These are phyloP conservation scores for Rachicladosporium sp. DNA, from an alignment of 2,329 filamentous ascomycete species.

Conservation along the genomic window DNA sequence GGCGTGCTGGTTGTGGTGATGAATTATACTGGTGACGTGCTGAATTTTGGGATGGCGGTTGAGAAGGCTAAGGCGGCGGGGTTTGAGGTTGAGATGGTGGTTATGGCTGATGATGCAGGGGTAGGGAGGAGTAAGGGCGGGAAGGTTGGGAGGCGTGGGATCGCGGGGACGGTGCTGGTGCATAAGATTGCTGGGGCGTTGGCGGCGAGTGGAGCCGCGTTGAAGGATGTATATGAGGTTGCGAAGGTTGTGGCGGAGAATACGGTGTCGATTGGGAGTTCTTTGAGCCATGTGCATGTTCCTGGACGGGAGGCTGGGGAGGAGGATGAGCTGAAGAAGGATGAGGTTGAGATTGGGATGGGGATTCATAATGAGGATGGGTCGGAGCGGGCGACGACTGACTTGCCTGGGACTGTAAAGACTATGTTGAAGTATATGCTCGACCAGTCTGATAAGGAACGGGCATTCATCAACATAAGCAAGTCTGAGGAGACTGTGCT, in stretches of 20 bases:
- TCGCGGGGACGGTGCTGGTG: constrained; percentile 85
- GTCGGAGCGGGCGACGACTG: constrained; percentile 29
- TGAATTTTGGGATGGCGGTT: constrained; percentile 88
- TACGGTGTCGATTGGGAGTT: constrained; percentile 73
- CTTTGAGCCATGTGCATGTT: constrained; percentile 96
- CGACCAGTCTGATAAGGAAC: constrained; percentile 50
- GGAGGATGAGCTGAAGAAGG: constrained; percentile 45
- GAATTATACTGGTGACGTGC: constrained; percentile 55
- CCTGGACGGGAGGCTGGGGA: constrained; percentile 55
- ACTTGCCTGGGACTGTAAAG: constrained; percentile 34
- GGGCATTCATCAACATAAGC: constrained; percentile 55
- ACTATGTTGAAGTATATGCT: constrained; percentile 56
- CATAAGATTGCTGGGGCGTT: constrained; percentile 79
- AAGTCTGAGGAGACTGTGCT: constrained; percentile 52
- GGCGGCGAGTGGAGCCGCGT: constrained; percentile 50
- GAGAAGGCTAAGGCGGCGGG: constrained; percentile 81
- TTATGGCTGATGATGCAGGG: constrained; percentile 84
- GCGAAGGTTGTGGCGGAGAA: constrained; percentile 63
- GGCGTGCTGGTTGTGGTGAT: constrained; percentile 86
- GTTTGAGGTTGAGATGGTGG: constrained; percentile 70
- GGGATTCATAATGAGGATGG: constrained; percentile 54
- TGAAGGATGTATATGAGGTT: constrained; percentile 61
- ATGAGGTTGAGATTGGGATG: constrained; percentile 58
- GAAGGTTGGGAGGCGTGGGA: constrained; percentile 88
- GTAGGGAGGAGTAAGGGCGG: constrained; percentile 70